Evolutionary conservation across 1,284 basidiomycete species (phyloP), one percentile per base, ranked within the genome.

Genomic region (Ustilago tritici): DNA sequence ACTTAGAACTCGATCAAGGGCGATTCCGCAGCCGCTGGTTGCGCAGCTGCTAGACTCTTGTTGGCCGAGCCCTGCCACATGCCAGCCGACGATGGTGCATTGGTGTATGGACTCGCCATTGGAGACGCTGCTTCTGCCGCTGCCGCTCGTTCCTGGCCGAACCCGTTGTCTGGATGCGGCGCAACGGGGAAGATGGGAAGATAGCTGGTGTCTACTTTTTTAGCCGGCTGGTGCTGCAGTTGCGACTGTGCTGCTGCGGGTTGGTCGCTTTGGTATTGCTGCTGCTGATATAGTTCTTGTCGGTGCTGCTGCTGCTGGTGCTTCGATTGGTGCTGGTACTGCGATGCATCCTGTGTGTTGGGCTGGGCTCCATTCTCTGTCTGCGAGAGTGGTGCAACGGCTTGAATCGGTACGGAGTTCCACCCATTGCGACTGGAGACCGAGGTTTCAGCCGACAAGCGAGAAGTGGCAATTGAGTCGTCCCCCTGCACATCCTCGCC

Each of bases 1-100:
- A 19, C 54, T 66, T 34, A 78, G 63, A 78, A 72, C 60, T 78
- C 68, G 50, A 78, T 78, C 72, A 78, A 56, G n/a, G 72, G 71
- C 49, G 70, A 56, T 59, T 78, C 76, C 28, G 60, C 38, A 28
- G 61, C 69, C 0, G 61, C 41, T n/a, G 63, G 52, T 15, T 65
- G 56, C 11, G 54, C 36, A 8, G n/a, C 53, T 4, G 50, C 53
- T 17, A 53, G 53, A 36, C 70, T 65, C 57, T 67, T 74, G 65
- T 57, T 63, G 7, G 70, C 64, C 11, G 71, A 64, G 50, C 57
- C 69, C 53, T 77, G 75, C 75, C 75, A 77, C 75, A 77, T 77
- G n/a, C 70, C 75, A 41, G 76, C 68, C 56, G 76, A 78, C 19
- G 71, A 78, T 0, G 69, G 71, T 31, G 65, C 76, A n/a, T 74